Evolutionary conservation across 495 filamentous ascomycete genomes (phyloP).

Genomic region (Hypoxylon lienhwacheense): DNA sequence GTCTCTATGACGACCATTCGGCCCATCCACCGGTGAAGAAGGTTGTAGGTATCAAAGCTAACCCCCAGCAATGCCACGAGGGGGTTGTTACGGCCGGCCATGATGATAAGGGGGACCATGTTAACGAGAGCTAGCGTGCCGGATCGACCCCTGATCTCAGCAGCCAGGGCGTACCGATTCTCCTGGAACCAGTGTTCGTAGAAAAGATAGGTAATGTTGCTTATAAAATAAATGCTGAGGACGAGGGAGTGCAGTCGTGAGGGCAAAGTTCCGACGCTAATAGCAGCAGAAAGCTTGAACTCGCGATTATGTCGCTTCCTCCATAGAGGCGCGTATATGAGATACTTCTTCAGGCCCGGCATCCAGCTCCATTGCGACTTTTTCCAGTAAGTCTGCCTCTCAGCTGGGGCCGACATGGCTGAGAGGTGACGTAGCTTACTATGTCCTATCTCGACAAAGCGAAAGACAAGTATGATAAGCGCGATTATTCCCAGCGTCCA

Average conservation of each 20-base stretch:
- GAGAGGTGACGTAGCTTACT: constrained; percentile 51
- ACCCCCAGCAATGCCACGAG: constrained; percentile 71
- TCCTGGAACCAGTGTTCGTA: constrained; percentile 58
- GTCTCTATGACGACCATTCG: constrained; percentile 74
- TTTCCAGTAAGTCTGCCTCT: constrained; percentile 54
- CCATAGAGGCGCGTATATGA: constrained; percentile 84
- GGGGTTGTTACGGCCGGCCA: constrained; percentile 83
- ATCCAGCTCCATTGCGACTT: constrained; percentile 51
- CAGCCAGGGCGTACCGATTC: constrained; percentile 56
- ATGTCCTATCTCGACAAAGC: constrained; percentile 49
- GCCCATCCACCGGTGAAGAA: constrained; percentile 85
- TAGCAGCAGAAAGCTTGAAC: constrained; percentile 70
- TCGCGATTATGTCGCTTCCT: constrained; percentile 84
- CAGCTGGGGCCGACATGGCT: constrained; percentile 49
- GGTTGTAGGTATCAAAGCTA: constrained; percentile 88
- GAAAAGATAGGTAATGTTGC: constrained; percentile 67
- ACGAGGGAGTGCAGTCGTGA: constrained; percentile 78
- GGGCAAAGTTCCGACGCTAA: constrained; percentile 85
- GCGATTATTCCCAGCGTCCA: constrained; percentile 53
- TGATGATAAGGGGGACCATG: constrained; percentile 76
- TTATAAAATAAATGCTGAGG: constrained; percentile 63
- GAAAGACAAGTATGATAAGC: constrained; percentile 47
- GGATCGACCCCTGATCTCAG: constrained; percentile 70
- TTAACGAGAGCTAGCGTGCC: constrained; percentile 77
- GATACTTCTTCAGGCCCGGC: constrained; percentile 69